Evolutionary conservation across 371 early-diverging fungal genomes (phyloP).

Genomic region (Lichtheimia ramosa): DNA sequence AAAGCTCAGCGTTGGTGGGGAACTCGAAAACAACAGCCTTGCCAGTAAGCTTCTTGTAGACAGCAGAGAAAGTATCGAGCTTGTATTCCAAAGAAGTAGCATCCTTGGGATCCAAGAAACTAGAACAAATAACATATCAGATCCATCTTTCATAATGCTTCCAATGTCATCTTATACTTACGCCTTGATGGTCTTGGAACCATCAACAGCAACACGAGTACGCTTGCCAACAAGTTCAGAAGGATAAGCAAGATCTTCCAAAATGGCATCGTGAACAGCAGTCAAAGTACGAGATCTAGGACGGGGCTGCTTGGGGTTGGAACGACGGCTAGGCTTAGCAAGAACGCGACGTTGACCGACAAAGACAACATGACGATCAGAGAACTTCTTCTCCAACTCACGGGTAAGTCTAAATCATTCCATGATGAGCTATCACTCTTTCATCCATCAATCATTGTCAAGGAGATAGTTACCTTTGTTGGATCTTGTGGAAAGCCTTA

Average conservation of each 20-base stretch:
- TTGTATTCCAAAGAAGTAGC: constrained; percentile 96
- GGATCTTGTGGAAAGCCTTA: constrained; percentile 94
- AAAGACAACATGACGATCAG: constrained; percentile 95
- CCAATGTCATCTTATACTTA: constrained; percentile 38
- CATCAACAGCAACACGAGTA: constrained; percentile 93
- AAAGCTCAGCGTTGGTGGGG: constrained; percentile 57
- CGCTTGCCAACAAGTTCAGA: constrained; percentile 98
- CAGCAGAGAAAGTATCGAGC: constrained; percentile 94
- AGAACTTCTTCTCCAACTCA: constrained; percentile 99
- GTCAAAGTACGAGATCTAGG: constrained; percentile 97
- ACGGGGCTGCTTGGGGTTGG: constrained; percentile 87
- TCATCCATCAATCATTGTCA: not conserved
- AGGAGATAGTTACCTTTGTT: constrained; percentile 59
- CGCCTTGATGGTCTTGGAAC: constrained; percentile 92
- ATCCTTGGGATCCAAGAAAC: constrained; percentile 96
- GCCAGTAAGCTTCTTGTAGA: constrained; percentile 95
- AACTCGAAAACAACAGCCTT: constrained; percentile 98
- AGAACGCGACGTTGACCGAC: constrained; percentile 93
- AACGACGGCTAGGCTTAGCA: constrained; percentile 85
- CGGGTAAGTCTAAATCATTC: constrained; percentile 71
- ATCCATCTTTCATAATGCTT: not conserved
- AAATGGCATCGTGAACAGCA: constrained; percentile 92
- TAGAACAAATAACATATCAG: constrained; percentile 15
- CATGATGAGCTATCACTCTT: too few relatives aligned
- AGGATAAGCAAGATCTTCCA: constrained; percentile 97